phyloP scores from a whole-genome alignment of 2,329 filamentous ascomycete species.

The Aspergillus niger region DNA sequence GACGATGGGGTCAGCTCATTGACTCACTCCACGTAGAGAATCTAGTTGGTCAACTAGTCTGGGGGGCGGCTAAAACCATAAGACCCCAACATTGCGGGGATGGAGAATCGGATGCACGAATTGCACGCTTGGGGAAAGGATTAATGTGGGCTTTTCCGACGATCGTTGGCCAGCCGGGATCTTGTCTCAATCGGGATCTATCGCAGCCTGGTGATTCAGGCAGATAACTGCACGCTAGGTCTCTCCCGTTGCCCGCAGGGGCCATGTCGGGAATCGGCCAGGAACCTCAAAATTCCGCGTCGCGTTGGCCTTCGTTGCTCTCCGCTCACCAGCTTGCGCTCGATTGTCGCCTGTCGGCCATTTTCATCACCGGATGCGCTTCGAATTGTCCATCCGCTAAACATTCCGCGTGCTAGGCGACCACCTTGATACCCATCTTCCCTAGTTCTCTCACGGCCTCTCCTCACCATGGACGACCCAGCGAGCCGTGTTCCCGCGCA shows the following conservation, averaged over 20 bases:
- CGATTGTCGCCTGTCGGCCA: conserved; percentile 10
- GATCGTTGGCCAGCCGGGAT: not conserved
- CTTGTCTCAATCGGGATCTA: not conserved
- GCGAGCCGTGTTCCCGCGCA: conserved; percentile 48
- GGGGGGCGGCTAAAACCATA: not conserved
- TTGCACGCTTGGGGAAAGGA: not conserved
- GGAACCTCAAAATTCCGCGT: conserved; percentile 41
- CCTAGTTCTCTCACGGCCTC: conserved; percentile 19
- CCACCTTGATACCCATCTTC: conserved; percentile 13
- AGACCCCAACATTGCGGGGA: conserved; percentile 6
- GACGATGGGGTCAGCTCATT: not conserved
- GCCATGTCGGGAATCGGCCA: conserved; percentile 7
- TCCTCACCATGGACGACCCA: conserved; percentile 48
- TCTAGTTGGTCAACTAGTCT: not conserved
- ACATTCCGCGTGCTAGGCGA: conserved; percentile 9
- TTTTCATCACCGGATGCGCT: conserved; percentile 13
- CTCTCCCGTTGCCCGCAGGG: conserved; percentile 13
- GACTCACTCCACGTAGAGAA: not conserved
- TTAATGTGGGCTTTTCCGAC: not conserved
- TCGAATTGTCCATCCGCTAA: conserved; percentile 9
- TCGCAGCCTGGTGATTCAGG: conserved; percentile 25
- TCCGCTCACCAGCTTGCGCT: conserved; percentile 10
- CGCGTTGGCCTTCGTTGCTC: conserved; percentile 34
- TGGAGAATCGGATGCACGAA: not conserved
- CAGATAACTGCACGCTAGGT: conserved; percentile 16